Percentiles rank a stretch among this genome's conserved stretches.
Evolutionary conservation across 106 monocot genomes (phyloP).

Genomic region (Triglochin maritima): DNA sequence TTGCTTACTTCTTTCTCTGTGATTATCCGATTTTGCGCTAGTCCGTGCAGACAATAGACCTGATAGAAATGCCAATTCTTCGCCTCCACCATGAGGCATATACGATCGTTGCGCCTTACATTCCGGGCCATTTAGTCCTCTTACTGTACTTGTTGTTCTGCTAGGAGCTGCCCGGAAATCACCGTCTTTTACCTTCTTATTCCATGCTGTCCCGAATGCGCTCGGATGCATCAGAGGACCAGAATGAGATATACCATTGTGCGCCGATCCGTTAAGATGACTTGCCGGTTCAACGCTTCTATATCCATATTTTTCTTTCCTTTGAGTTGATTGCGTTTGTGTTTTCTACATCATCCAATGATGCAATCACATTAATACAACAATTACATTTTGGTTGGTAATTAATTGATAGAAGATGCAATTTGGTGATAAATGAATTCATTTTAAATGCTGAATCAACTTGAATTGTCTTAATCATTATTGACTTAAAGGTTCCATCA

Average conservation of each 20-base stretch:
- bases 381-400: too few species aligned
- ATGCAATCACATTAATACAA: neutral
- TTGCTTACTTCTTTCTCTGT: conserved; percentile 15
- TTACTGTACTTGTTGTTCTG: conserved; percentile 15
- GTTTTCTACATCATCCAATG: conserved; percentile 3
- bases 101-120: conserved; percentile 20
- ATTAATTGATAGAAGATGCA: too few species aligned
- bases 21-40: conserved; percentile 23
- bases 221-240: conserved; percentile 3
- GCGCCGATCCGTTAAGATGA: conserved; percentile 3
- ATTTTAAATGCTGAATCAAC: too few species aligned
- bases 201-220: conserved; percentile 2
- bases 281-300: conserved; percentile 4
- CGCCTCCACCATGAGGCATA: conserved; percentile 9
- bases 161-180: neutral
- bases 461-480: too few species aligned
- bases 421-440: too few species aligned
- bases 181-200: conserved; percentile 16
- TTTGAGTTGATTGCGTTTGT: conserved; percentile 8
- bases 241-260: conserved; percentile 11
- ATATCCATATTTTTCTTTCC: conserved; percentile 2
- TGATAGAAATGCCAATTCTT: conserved; percentile 5
- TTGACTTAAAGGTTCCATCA: neutral
- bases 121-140: conserved; percentile 11
- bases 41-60: conserved; percentile 6